A percentile compares a stretch with the other conserved stretches of the same genome.
Evolutionary conservation across 306 rosid genomes (phyloP).

Genomic region (Prunus salicina): DNA sequence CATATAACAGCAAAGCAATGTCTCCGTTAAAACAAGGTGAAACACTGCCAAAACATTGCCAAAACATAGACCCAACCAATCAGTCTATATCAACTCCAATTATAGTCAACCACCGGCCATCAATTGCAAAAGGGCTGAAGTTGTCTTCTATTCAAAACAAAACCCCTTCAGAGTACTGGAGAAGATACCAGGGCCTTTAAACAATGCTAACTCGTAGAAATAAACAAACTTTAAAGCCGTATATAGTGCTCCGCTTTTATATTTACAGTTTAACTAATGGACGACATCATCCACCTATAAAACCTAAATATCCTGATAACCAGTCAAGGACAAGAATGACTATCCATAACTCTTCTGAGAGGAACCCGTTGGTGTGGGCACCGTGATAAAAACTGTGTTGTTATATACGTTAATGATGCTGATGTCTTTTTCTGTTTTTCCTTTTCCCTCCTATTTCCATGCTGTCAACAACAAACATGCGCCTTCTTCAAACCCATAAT

Average conservation of each 20-base stretch:
- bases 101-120: not conserved
- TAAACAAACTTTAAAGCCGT: not conserved
- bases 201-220: not conserved
- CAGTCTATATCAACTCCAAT: not conserved
- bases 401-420: not conserved
- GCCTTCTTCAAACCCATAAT: conserved; percentile 31
- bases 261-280: conserved; percentile 11
- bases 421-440: not conserved
- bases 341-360: not conserved
- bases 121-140: not conserved
- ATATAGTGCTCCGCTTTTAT: not conserved
- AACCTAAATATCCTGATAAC: conserved; percentile 2
- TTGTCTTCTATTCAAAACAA: not conserved
- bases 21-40: conserved; percentile 7
- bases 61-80: not conserved
- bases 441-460: conserved; percentile 4
- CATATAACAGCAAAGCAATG: not conserved
- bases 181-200: not conserved
- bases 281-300: not conserved
- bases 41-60: not conserved
- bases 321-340: conserved; percentile 4
- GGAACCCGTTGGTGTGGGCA: not conserved
- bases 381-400: not conserved
- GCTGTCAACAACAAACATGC: conserved; percentile 31
- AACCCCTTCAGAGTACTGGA: not conserved